phyloP scores from a whole-genome alignment of 108 stramenopile genomes.

The Fistulifera solaris region DNA sequence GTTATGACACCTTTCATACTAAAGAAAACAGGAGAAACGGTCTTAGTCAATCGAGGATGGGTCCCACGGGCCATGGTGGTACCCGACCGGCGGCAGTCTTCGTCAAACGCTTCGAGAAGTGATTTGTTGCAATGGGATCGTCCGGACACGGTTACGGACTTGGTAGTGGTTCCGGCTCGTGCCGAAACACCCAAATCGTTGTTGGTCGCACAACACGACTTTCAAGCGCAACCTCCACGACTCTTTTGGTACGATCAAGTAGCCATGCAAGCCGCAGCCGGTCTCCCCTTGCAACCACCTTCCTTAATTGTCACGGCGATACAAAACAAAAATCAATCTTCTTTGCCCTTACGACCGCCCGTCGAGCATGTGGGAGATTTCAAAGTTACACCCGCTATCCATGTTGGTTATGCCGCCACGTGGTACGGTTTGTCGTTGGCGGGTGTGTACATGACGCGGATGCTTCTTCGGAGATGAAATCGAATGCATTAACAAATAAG shows the following conservation, averaged over 20 bases:
- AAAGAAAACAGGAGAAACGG: conserved; percentile 11
- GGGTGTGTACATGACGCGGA: conserved; percentile 77
- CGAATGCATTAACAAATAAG: no score
- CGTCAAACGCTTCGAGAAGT: no score
- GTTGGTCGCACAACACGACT: conserved; percentile 32
- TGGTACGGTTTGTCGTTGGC: conserved; percentile 81
- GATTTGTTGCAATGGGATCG: conserved; percentile 30
- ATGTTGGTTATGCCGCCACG: conserved; percentile 77
- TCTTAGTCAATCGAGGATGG: conserved; percentile 87
- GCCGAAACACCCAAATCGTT: conserved; percentile 24
- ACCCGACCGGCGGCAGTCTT: conserved; percentile 1
- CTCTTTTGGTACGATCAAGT: conserved; percentile 68
- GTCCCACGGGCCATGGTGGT: conserved; percentile 48
- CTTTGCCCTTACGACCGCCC: conserved; percentile 34
- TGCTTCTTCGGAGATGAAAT: conserved; percentile 57
- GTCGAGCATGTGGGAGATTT: conserved; percentile 58
- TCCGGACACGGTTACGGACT: conserved; percentile 36
- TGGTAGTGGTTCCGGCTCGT: background rate
- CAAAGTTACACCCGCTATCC: conserved; percentile 64
- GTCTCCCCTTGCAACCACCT: conserved; percentile 7
- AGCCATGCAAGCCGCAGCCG: conserved; percentile 46
- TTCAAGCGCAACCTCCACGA: conserved; percentile 29
- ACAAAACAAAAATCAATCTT: background rate
- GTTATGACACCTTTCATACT: conserved; percentile 66
- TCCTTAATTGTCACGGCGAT: conserved; percentile 5